Conservation (phyloP, 805 yeast genomes). For the Metschnikowia santaceciliae region DNA sequence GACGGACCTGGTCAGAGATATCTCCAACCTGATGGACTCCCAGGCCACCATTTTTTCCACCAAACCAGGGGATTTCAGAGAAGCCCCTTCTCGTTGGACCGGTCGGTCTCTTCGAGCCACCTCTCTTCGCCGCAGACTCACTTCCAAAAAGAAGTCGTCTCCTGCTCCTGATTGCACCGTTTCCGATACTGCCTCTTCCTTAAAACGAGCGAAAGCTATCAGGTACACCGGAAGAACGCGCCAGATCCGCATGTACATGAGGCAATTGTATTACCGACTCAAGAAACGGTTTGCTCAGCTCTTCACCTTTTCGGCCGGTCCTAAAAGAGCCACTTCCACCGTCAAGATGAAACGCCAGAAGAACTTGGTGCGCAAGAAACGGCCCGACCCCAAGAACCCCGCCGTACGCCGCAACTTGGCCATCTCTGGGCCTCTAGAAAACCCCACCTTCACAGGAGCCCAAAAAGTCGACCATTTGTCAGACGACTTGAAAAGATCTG, state of each 20-base stretch:
- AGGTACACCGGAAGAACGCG: neutral
- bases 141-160: no score
- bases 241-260: neutral
- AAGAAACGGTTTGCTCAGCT: slow-evolving; percentile 18
- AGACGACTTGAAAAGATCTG: slow-evolving; percentile 12
- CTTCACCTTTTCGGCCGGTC: slow-evolving; percentile 10
- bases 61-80: slow-evolving; percentile 19
- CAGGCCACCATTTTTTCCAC: slow-evolving; percentile 46
- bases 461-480: slow-evolving; percentile 15
- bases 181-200: neutral
- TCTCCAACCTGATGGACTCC: slow-evolving; percentile 38
- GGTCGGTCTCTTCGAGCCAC: neutral
- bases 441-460: slow-evolving; percentile 30
- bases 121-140: neutral
- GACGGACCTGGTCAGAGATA: slow-evolving; percentile 18
- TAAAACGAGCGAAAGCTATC: neutral
- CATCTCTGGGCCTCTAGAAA: slow-evolving; percentile 31
- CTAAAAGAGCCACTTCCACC: slow-evolving; percentile 11
- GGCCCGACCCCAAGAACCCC: neutral
- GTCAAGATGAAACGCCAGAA: slow-evolving; percentile 1
- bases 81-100: neutral
- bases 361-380: slow-evolving; percentile 1
- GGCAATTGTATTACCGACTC: slow-evolving; percentile 11
- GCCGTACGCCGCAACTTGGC: slow-evolving; percentile 2
- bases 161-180: no score